phyloP scores from a whole-genome alignment of 169 alveolate species.

The Eimeria necatrix region DNA sequence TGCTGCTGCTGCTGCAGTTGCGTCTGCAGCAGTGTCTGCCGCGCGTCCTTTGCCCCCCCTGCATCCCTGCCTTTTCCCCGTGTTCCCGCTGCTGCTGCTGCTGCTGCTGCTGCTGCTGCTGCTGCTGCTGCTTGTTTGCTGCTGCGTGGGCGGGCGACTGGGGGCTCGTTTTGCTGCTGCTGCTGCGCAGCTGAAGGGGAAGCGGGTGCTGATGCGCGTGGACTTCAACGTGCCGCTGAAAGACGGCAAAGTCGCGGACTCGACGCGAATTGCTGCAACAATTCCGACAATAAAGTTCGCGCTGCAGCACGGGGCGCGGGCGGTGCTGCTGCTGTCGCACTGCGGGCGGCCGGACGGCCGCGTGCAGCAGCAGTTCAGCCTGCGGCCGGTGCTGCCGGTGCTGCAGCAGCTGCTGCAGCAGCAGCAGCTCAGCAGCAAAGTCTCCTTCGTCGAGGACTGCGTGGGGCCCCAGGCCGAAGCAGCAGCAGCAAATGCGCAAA shows the following conservation, averaged over 20 bases:
- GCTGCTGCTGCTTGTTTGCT: neutral
- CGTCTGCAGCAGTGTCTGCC: no score
- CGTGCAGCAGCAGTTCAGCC: slow-evolving; percentile 92
- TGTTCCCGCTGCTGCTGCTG: neutral
- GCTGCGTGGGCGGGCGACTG: no score
- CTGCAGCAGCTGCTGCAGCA: slow-evolving; percentile 91
- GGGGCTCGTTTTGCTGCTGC: neutral
- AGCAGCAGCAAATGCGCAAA: slow-evolving; percentile 90
- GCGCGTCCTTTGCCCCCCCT: no score
- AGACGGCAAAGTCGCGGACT: slow-evolving; percentile 95
- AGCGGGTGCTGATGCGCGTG: slow-evolving; percentile 97
- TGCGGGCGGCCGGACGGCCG: slow-evolving; percentile 99
- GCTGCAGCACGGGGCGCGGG: slow-evolving; percentile 94
- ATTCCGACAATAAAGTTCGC: slow-evolving; percentile 96
- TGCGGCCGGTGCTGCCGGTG: slow-evolving; percentile 95
- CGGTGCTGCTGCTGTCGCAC: slow-evolving; percentile 96
- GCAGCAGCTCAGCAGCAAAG: slow-evolving; percentile 82
- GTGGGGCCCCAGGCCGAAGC: slow-evolving; percentile 96
- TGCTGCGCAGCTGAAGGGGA: slow-evolving; percentile 90
- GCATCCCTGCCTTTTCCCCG: no score
- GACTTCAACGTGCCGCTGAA: slow-evolving; percentile 98
- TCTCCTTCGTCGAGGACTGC: slow-evolving; percentile 96
- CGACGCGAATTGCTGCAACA: slow-evolving; percentile 96
- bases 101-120: neutral
- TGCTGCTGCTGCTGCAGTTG: no score